Percentiles rank a stretch among this genome's conserved stretches.
These are phyloP conservation scores for Yamadazyma jaroonii DNA, from an alignment of 1,139 yeast species.

Conservation along the genomic window DNA sequence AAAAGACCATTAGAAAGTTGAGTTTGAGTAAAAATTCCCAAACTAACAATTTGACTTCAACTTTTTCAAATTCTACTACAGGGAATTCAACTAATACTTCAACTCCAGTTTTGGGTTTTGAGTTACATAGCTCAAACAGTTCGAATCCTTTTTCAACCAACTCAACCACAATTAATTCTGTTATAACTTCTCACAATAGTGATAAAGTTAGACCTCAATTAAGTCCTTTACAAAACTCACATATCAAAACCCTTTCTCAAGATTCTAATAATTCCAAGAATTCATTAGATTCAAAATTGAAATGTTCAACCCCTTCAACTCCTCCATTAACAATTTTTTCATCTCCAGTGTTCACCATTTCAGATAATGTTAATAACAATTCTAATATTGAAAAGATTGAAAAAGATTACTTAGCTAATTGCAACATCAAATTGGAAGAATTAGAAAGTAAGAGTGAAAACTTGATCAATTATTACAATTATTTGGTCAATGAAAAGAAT, in stretches of 20 bases:
- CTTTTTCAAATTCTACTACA: background rate
- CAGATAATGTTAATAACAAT: conserved; percentile 32
- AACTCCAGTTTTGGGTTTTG: conserved; percentile 5
- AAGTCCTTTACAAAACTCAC: conserved; percentile 19
- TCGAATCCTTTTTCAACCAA: background rate
- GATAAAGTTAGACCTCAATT: conserved; percentile 18
- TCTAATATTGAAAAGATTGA: conserved; percentile 33
- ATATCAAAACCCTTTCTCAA: conserved; percentile 16
- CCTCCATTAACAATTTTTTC: conserved; percentile 38
- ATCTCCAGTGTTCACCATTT: conserved; percentile 41
- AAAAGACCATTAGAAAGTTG: conserved; percentile 18
- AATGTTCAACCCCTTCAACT: conserved; percentile 22
- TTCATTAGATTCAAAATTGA: conserved; percentile 12
- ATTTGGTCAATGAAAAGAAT: conserved; percentile 24
- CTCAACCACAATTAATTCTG: background rate
- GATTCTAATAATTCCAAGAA: conserved; percentile 16
- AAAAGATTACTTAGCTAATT: conserved; percentile 34
- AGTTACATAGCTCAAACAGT: background rate
- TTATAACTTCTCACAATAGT: background rate
- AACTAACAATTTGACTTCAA: background rate
- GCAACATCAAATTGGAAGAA: conserved; percentile 3
- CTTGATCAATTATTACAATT: conserved; percentile 13
- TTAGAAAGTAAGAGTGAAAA: conserved; percentile 5
- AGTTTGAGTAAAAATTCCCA: conserved; percentile 13
- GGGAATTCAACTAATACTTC: background rate